These are phyloP conservation scores for Venturia aucupariae DNA, from an alignment of 2,329 filamentous ascomycete genomes.

Conservation along the genomic window DNA sequence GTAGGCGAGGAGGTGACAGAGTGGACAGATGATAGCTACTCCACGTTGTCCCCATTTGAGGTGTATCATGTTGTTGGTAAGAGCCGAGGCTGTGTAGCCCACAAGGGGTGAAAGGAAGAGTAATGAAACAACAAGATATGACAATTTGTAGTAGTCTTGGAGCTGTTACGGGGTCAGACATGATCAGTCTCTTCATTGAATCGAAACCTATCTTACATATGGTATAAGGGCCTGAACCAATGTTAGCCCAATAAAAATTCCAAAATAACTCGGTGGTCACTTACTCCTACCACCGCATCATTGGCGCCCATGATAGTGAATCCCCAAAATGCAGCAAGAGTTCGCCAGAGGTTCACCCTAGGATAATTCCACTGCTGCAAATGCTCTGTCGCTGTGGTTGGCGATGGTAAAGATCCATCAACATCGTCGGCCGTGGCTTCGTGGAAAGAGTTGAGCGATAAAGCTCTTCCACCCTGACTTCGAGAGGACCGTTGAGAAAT, in stretches of 20 bases:
- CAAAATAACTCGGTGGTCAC: background rate
- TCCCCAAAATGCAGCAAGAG: conserved; percentile 49
- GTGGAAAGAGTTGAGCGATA: conserved; percentile 1
- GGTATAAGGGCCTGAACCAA: conserved; percentile 34
- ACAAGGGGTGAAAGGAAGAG: conserved; percentile 58
- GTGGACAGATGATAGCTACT: conserved; percentile 55
- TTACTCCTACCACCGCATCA: conserved; percentile 55
- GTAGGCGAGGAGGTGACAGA: conserved; percentile 56
- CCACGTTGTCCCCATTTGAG: conserved; percentile 59
- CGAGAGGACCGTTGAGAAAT: background rate
- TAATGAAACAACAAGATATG: conserved; percentile 55
- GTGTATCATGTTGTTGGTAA: conserved; percentile 57
- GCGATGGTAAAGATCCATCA: conserved; percentile 31
- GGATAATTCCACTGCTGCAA: conserved; percentile 57
- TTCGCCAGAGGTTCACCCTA: conserved; percentile 48
- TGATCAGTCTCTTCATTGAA: background rate
- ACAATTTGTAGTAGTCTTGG: conserved; percentile 52
- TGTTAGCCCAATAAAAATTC: conserved; percentile 13
- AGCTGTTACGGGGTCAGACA: conserved; percentile 33
- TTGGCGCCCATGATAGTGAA: conserved; percentile 61
- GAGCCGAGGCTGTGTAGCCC: conserved; percentile 54
- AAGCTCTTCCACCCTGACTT: background rate
- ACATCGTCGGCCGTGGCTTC: background rate
- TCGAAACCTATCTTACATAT: conserved; percentile 32
- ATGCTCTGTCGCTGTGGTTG: conserved; percentile 33